Base-by-base conservation (phyloP, 371 early-diverging fungal genomes). In the Lichtheimia corymbifera region DNA sequence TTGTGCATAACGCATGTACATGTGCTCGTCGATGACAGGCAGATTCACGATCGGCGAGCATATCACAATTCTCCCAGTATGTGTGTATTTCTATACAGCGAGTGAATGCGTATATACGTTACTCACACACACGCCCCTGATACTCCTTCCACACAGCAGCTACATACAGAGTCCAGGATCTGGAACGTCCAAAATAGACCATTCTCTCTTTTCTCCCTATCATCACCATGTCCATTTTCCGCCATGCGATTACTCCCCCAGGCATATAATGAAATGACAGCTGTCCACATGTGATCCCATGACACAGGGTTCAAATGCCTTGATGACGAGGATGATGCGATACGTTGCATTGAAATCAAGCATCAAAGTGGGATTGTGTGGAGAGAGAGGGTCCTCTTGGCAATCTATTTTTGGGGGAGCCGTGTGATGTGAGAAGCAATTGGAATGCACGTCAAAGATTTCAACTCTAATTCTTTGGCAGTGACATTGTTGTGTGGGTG, bases 1-100 rank as follows among this genome's bases (percentile, higher is more conserved):
- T 35, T 35, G 35, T 59, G 60, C 60, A 59, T 59, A 47, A 59
- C 53, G 53, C 60, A 59, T 59, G 60, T 50, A 59, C 60, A 59
- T 59, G 60, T 59, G 60, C 52, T 59, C 11, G 6, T 35, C 35
- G 35, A 35, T 35, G 35, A 35, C 35, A 35, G 35, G 35, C 35
- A 35, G 35, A 35, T 35, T 35, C 35, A 47, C n/a, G 22, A 22
- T 47, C 47, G 47, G 47, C 47, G 35, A 47, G 47, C 47, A n/a
- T 47, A 22, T n/a, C 47, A 47, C n/a, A 47, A 22, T 47, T 47
- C 18, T n/a, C 18, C 2, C 22, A 44, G 24, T 40, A 22, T 54
- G 54, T 15, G 40, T 25, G 54, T 15, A 54, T 53, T 53, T 27
- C n/a, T 27, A 35, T 27, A 28, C 40, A 24, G 40, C 27, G n/a